Evolutionary conservation across 1,284 basidiomycete species (phyloP).

Genomic region (Dichomitus squalens): DNA sequence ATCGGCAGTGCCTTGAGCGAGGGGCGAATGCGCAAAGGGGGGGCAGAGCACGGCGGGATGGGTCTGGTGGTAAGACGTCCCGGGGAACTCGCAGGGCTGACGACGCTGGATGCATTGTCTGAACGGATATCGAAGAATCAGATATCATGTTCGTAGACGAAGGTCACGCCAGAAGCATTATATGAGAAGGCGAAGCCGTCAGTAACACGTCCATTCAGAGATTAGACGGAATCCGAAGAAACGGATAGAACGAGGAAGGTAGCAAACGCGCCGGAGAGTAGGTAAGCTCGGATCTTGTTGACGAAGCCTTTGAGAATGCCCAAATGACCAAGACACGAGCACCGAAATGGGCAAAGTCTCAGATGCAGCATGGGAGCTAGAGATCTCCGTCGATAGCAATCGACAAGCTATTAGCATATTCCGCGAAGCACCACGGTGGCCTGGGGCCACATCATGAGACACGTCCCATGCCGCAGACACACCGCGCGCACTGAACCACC

Average conservation of each 20-base stretch:
- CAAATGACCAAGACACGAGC: no score
- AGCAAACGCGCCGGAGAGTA: no score
- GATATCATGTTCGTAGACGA: no score
- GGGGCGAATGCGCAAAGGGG: not conserved
- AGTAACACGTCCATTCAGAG: no score
- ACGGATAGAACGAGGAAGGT: no score
- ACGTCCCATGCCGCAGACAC: not conserved
- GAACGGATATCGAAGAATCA: not conserved
- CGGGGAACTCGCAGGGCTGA: constrained; percentile 21
- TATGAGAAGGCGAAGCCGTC: no score
- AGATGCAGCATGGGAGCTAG: no score
- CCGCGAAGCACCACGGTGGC: not conserved
- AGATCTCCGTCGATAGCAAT: not conserved
- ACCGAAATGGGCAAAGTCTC: no score
- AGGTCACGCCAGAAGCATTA: no score
- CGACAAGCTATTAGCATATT: not conserved
- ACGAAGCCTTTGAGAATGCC: no score
- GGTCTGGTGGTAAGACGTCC: not conserved
- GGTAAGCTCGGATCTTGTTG: no score
- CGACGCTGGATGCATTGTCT: constrained; percentile 21
- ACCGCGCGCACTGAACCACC: not conserved
- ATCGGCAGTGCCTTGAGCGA: not conserved
- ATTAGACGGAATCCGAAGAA: no score
- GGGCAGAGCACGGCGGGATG: not conserved
- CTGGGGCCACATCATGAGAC: not conserved